phyloP scores from a whole-genome alignment of 441 rosid species.

The Melastoma candidum region DNA sequence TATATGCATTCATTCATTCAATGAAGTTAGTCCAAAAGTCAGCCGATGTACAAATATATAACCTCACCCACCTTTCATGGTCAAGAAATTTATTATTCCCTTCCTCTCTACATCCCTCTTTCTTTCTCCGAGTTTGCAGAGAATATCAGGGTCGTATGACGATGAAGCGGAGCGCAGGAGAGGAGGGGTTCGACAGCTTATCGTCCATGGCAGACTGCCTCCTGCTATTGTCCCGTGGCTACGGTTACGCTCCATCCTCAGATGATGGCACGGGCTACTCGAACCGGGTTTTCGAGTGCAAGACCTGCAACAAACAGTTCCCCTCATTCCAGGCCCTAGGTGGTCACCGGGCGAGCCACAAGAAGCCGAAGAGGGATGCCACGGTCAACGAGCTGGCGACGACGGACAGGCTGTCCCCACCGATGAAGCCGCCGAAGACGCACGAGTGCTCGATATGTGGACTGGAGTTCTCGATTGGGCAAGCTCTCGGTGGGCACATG shows the following conservation, averaged over 20 bases:
- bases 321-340: constrained; percentile 9
- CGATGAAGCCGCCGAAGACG: constrained; percentile 1
- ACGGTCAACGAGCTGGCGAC: neutral
- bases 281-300: constrained; percentile 4
- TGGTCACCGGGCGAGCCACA: constrained; percentile 10
- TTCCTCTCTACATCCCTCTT: no score
- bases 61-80: no score
- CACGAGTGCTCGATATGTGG: constrained; percentile 11
- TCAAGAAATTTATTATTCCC: no score
- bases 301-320: constrained; percentile 5
- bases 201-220: neutral
- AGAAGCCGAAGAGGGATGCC: neutral
- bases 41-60: no score
- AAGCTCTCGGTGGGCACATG: constrained; percentile 9
- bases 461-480: constrained; percentile 3
- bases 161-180: no score
- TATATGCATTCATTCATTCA: no score
- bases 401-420: neutral
- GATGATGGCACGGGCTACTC: neutral
- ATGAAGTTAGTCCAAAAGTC: no score
- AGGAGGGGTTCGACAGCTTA: no score
- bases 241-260: no score
- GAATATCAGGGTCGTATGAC: no score
- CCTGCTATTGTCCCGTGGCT: neutral
- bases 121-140: no score